Percentiles rank a stretch among this genome's conserved stretches.
phyloP scores from a whole-genome alignment of 345 rosid species.

The Erucastrum elatum region DNA sequence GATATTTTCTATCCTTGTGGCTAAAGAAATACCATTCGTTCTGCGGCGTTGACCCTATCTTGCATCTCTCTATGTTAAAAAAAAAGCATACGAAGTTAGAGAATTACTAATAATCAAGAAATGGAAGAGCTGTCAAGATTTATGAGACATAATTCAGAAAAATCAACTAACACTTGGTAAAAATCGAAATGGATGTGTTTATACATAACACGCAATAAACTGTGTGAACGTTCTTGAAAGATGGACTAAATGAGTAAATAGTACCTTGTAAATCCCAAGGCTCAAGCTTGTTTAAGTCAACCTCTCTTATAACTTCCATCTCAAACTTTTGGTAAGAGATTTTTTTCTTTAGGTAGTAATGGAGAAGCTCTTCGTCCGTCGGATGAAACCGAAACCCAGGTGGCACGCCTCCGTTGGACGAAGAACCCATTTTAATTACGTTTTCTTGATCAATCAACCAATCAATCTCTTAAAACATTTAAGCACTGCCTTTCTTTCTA shows the following conservation, averaged over 20 bases:
- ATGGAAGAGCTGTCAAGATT: background rate
- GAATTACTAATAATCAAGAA: background rate
- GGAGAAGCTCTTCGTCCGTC: constrained; percentile 91
- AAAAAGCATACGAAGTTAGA: background rate
- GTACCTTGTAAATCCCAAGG: constrained; percentile 98
- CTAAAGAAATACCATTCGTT: constrained; percentile 97
- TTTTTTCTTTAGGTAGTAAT: constrained; percentile 91
- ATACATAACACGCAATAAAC: background rate
- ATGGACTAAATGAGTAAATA: background rate
- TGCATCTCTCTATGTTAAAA: constrained; percentile 62
- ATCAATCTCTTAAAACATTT: constrained; percentile 4
- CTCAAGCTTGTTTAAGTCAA: constrained; percentile 94
- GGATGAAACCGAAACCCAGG: constrained; percentile 98
- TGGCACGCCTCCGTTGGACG: constrained; percentile 79
- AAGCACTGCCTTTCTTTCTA: constrained; percentile 35
- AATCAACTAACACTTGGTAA: too few species aligned
- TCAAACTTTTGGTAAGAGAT: constrained; percentile 87
- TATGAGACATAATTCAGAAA: background rate
- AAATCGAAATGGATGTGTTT: background rate
- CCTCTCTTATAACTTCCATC: constrained; percentile 94
- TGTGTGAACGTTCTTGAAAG: constrained; percentile 7
- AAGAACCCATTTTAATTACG: constrained; percentile 48
- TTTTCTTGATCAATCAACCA: constrained; percentile 5
- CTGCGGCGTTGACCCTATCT: constrained; percentile 85
- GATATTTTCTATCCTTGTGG: constrained; percentile 94